Conservation (phyloP, 208 protist species). For the Herpetomonas muscarum region DNA sequence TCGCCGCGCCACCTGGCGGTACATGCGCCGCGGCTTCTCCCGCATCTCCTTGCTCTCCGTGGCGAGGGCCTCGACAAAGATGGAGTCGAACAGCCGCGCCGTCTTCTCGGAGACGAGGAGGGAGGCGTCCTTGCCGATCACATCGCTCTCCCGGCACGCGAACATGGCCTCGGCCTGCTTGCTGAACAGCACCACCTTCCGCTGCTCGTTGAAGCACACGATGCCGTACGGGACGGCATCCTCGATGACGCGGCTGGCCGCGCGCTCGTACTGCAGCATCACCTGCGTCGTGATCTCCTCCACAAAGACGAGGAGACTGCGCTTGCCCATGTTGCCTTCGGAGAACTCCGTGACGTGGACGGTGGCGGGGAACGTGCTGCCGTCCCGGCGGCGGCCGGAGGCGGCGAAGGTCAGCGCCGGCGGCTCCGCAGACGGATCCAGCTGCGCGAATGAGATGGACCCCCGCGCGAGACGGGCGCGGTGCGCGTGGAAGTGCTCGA, state of each 20-base stretch:
- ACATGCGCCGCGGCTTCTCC: not conserved
- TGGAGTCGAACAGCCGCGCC: conserved; percentile 6
- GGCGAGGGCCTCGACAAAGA: conserved; percentile 1
- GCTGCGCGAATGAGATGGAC: too few relatives aligned
- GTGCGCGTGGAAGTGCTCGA: too few relatives aligned
- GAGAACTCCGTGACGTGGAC: conserved; percentile 4
- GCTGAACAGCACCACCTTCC: conserved; percentile 17
- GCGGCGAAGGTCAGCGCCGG: not conserved
- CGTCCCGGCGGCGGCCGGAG: not conserved
- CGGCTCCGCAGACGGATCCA: not conserved
- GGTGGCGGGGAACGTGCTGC: not conserved
- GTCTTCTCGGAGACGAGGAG: conserved; percentile 30
- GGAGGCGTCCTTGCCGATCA: conserved; percentile 13
- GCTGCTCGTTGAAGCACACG: conserved; percentile 8
- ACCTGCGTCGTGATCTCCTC: conserved; percentile 9
- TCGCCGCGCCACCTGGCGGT: not conserved
- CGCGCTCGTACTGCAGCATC: conserved; percentile 16
- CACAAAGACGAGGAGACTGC: conserved; percentile 7
- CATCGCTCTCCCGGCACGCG: conserved; percentile 10
- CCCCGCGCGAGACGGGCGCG: too few relatives aligned
- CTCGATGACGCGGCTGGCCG: conserved; percentile 8
- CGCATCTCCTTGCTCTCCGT: not conserved
- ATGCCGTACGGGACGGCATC: conserved; percentile 11
- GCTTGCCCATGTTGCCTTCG: not conserved
- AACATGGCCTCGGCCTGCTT: conserved; percentile 18